Conservation (phyloP, 1,284 basidiomycete genomes). For the Malassezia brasiliensis region DNA sequence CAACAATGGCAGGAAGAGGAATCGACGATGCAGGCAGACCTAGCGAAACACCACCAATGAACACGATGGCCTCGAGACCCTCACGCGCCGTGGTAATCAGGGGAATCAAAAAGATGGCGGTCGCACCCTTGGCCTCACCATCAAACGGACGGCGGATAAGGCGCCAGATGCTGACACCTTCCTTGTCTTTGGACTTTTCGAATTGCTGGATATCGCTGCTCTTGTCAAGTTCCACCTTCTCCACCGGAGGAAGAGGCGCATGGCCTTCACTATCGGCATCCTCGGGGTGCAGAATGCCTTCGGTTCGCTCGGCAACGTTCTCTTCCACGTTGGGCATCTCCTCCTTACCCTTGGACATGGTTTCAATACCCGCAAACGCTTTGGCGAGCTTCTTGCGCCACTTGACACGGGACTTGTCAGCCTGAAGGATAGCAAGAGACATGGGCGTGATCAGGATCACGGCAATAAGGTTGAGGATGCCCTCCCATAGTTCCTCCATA, state of each 20-base stretch:
- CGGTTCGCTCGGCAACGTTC: not conserved
- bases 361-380: conserved; percentile 21
- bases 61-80: conserved; percentile 43
- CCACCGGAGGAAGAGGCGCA: not conserved
- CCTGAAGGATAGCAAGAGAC: conserved; percentile 41
- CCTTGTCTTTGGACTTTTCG: not conserved
- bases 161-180: not conserved
- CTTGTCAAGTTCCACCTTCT: not conserved
- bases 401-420: conserved; percentile 34
- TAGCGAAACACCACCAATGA: conserved; percentile 44
- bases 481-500: conserved; percentile 46
- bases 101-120: conserved; percentile 39
- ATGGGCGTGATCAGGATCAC: conserved; percentile 44
- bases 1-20: conserved; percentile 42
- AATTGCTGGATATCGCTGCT: not conserved
- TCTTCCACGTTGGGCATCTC: not conserved
- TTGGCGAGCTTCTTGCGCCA: conserved; percentile 37
- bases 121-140: conserved; percentile 11
- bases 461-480: conserved; percentile 43
- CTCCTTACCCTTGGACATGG: not conserved
- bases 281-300: not conserved
- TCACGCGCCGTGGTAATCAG: conserved; percentile 44
- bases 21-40: conserved; percentile 40
- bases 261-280: not conserved
- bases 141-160: conserved; percentile 5